Evolutionary conservation across 2,329 filamentous ascomycete species (phyloP), one percentile per base, ranked within the genome.

Genomic region (Diaporthe vexans): DNA sequence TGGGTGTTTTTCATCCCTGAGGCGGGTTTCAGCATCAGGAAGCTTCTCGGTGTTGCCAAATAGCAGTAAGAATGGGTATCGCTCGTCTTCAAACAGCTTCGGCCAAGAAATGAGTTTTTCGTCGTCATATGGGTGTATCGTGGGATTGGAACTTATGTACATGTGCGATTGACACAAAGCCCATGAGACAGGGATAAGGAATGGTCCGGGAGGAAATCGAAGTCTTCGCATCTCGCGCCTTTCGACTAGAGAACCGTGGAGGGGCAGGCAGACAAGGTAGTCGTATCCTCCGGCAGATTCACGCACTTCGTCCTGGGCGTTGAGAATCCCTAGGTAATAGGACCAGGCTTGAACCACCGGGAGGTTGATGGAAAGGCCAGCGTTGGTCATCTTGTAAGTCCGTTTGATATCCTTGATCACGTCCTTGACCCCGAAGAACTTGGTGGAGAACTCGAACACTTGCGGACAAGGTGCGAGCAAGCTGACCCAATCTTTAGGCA

Each of bases 331-430:
- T 24, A 54, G 51, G n/a, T 54, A 54, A 19, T 54, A 54, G 51
- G 4, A 26, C 51, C 51, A 54, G 11, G 51, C 24, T 15, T 54
- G 51, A 19, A 26, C n/a, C 6, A 54, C 2, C 10, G 51, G n/a
- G 5, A 54, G 24, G 5, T 6, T 13, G 10, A 54, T 54, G 1
- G 51, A 54, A 15, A 54, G 51, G 17, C 51, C 51, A 26, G 51
- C 51, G n/a, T 54, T 54, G n/a, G 51, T 54, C 51, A 54, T 54
- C n/a, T 54, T 54, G 51, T 24, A 54, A 13, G 51, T 54, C 8
- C 2, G 21, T 15, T 54, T 54, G 51, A 13, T 26, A 19, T 13
- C 10, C 13, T 6, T 13, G 10, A 15, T 11, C 15, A 9, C n/a
- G 9, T 4, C 13, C 5, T 26, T 24, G 24, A 4, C 9, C 6